phyloP scores from a whole-genome alignment of 805 yeast species.

The Vanderwaltozyma tropicalis region DNA sequence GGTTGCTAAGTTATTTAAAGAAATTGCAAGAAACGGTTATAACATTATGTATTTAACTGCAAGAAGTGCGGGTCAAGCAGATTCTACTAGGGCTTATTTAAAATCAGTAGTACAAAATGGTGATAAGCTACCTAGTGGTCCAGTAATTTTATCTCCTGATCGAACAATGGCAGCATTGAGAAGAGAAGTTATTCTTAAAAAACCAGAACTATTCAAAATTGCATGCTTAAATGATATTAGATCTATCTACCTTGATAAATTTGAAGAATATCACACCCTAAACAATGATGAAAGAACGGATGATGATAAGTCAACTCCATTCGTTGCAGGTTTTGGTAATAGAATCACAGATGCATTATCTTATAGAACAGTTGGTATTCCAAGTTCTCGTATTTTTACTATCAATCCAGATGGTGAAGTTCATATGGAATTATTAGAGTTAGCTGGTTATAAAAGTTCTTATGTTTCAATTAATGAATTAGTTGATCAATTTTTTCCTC shows the following conservation, averaged over 20 bases:
- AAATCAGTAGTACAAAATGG: constrained; percentile 71
- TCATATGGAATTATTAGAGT: constrained; percentile 88
- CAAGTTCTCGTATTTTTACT: constrained; percentile 88
- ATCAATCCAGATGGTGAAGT: constrained; percentile 96
- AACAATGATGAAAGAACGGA: constrained; percentile 1
- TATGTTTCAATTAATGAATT: constrained; percentile 85
- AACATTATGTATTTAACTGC: constrained; percentile 91
- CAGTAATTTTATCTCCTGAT: constrained; percentile 91
- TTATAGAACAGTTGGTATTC: constrained; percentile 86
- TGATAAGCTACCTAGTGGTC: constrained; percentile 69
- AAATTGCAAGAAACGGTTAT: constrained; percentile 79
- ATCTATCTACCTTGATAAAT: constrained; percentile 42
- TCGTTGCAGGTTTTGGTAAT: constrained; percentile 96
- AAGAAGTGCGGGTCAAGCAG: constrained; percentile 91
- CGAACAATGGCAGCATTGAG: constrained; percentile 90
- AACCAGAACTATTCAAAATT: constrained; percentile 98
- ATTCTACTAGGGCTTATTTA: constrained; percentile 76
- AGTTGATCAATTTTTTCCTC: constrained; percentile 96
- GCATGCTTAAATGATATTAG: constrained; percentile 86
- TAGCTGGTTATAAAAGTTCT: constrained; percentile 84
- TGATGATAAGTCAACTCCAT: constrained; percentile 58
- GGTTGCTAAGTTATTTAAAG: constrained; percentile 85
- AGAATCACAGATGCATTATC: constrained; percentile 93
- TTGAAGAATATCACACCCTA: constrained; percentile 1
- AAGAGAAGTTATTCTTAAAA: constrained; percentile 84